Conservation (phyloP, 768 basidiomycete species). For the Boletus edulis region DNA sequence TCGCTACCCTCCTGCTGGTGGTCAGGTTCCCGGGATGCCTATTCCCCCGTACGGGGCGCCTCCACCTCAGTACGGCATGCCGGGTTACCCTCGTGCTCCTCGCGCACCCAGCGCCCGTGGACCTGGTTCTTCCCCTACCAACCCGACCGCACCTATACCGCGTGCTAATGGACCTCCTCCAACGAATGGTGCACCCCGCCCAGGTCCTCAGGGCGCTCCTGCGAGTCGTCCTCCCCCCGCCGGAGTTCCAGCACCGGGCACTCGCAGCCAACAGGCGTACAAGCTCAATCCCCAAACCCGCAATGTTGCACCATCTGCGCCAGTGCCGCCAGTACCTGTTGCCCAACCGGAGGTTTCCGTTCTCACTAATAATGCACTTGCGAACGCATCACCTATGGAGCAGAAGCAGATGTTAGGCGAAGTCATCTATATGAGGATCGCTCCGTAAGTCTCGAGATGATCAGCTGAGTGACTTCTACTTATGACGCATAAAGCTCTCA, state of each 20-base stretch:
- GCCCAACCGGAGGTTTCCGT: conserved; percentile 50
- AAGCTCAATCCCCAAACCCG: conserved; percentile 36
- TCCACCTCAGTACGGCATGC: conserved; percentile 75
- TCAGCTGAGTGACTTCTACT: conserved; percentile 1
- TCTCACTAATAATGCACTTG: conserved; percentile 62
- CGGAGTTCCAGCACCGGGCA: conserved; percentile 44
- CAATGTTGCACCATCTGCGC: conserved; percentile 34
- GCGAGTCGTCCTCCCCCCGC: conserved; percentile 43
- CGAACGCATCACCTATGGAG: conserved; percentile 64
- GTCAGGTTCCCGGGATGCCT: conserved; percentile 74
- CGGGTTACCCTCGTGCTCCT: conserved; percentile 59
- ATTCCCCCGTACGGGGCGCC: conserved; percentile 72
- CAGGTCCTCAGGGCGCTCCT: conserved; percentile 39
- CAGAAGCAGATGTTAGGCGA: conserved; percentile 99
- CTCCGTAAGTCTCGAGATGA: conserved; percentile 47
- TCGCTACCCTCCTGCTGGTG: conserved; percentile 71
- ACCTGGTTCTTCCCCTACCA: conserved; percentile 68
- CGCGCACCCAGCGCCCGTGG: conserved; percentile 66
- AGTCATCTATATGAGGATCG: conserved; percentile 90
- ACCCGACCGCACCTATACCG: conserved; percentile 59
- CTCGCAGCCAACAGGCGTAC: conserved; percentile 33
- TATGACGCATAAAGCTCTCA: conserved; percentile 51
- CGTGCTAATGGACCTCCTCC: conserved; percentile 63
- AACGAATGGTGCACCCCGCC: conserved; percentile 52
- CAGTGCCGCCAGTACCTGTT: conserved; percentile 35